These are phyloP conservation scores for Hansenula lynferdii DNA, from an alignment of 1,139 yeast genomes.

Conservation along the genomic window DNA sequence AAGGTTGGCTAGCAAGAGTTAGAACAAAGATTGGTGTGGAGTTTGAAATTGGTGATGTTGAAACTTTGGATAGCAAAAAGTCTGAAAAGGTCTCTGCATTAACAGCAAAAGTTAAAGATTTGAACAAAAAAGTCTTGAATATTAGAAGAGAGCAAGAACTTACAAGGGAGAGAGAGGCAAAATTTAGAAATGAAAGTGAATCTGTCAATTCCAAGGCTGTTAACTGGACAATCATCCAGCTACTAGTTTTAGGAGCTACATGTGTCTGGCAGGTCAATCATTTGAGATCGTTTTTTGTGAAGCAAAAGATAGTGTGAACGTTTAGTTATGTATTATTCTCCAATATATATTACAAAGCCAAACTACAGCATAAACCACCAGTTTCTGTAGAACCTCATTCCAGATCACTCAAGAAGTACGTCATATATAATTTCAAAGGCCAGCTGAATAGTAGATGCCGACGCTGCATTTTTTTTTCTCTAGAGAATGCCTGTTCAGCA, in stretches of 20 bases:
- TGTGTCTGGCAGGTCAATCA: constrained; percentile 69
- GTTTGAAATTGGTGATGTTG: constrained; percentile 48
- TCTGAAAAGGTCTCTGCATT: constrained; percentile 43
- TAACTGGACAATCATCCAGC: constrained; percentile 60
- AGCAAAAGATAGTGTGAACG: constrained; percentile 54
- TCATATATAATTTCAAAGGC: too few species aligned
- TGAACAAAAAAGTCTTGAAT: constrained; percentile 50
- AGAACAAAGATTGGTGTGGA: constrained; percentile 43
- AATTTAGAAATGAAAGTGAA: constrained; percentile 65
- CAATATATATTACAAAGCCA: too few species aligned
- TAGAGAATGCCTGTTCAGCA: too few species aligned
- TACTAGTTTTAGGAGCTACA: constrained; percentile 48
- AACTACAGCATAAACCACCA: too few species aligned
- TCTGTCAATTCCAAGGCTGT: constrained; percentile 59
- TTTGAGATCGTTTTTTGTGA: constrained; percentile 57
- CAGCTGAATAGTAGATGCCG: too few species aligned
- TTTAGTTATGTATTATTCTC: too few species aligned
- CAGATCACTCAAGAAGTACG: too few species aligned
- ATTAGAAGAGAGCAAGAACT: constrained; percentile 61
- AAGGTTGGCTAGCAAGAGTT: constrained; percentile 50
- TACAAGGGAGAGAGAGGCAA: constrained; percentile 66
- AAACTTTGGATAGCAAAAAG: constrained; percentile 46
- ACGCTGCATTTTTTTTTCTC: too few species aligned
- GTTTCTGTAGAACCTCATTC: too few species aligned
- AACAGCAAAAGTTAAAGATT: constrained; percentile 45